Conservation (phyloP, 768 basidiomycete species). For the Calocybe cyanea region DNA sequence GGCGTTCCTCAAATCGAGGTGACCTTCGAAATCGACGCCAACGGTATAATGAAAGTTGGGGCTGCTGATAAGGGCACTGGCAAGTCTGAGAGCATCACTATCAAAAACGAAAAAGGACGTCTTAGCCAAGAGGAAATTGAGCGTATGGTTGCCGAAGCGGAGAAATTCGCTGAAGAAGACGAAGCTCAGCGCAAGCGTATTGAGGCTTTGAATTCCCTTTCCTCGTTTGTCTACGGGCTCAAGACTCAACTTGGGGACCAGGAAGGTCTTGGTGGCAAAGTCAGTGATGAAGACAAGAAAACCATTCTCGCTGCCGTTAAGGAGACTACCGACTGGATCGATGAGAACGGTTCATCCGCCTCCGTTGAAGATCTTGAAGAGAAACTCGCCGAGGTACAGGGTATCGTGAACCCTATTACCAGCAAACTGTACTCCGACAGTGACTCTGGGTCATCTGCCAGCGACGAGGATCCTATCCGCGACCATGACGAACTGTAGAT, state of each 20-base stretch:
- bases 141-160: conserved; percentile 92
- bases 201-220: conserved; percentile 79
- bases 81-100: conserved; percentile 87
- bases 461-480: conserved; percentile 36
- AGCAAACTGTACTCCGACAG: conserved; percentile 67
- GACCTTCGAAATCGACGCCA: conserved; percentile 92
- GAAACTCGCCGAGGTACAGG: conserved; percentile 77
- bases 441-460: conserved; percentile 23
- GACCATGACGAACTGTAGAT: conserved; percentile 48
- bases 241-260: conserved; percentile 85
- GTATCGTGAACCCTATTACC: conserved; percentile 79
- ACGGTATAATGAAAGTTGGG: conserved; percentile 92
- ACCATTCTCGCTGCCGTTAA: conserved; percentile 76
- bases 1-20: conserved; percentile 98
- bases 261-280: conserved; percentile 88
- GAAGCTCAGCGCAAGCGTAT: conserved; percentile 78
- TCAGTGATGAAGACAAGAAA: conserved; percentile 80
- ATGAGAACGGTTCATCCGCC: conserved; percentile 74
- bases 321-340: conserved; percentile 90
- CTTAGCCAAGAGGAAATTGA: conserved; percentile 88
- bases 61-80: conserved; percentile 94
- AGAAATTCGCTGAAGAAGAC: conserved; percentile 74
- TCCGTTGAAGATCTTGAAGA: conserved; percentile 88
- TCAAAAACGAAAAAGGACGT: conserved; percentile 95
- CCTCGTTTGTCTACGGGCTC: conserved; percentile 80